These are phyloP conservation scores for Phialemonium atrogriseum DNA, from an alignment of 2,329 filamentous ascomycete genomes.

Conservation along the genomic window DNA sequence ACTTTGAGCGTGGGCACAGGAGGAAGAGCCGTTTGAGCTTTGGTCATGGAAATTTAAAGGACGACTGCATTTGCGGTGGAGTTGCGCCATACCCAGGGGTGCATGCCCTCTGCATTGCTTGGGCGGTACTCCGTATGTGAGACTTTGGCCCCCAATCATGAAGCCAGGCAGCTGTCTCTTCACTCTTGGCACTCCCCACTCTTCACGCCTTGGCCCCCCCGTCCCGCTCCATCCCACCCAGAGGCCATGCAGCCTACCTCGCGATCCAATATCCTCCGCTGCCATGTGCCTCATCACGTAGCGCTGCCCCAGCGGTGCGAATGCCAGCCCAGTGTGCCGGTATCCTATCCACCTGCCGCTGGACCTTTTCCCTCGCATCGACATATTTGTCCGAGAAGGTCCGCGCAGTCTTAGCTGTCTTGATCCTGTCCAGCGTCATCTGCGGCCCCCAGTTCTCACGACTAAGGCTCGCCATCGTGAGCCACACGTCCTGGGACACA, in stretches of 20 bases:
- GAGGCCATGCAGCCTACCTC: conserved; percentile 15
- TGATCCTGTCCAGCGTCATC: conserved; percentile 27
- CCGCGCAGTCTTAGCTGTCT: conserved; percentile 30
- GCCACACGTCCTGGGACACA: conserved; percentile 30
- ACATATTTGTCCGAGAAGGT: conserved; percentile 36
- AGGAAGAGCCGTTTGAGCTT: no score
- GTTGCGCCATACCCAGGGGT: no score
- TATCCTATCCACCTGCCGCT: conserved; percentile 47
- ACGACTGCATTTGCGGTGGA: no score
- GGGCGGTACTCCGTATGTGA: no score
- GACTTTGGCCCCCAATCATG: no score
- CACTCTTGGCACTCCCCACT: no score
- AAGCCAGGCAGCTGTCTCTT: no score
- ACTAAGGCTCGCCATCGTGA: conserved; percentile 36
- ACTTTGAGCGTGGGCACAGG: no score
- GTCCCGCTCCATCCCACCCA: no score
- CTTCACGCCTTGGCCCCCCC: no score
- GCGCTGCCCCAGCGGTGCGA: conserved; percentile 36
- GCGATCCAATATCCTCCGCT: conserved; percentile 41
- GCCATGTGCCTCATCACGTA: conserved; percentile 41
- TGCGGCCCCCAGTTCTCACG: conserved; percentile 36
- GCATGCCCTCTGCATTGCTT: no score
- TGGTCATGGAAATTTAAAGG: no score
- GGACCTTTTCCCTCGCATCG: conserved; percentile 38
- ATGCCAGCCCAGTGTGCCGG: conserved; percentile 53